phyloP scores from a whole-genome alignment of 192 early-diverging fungal genomes.

The Geranomyces michiganensis region DNA sequence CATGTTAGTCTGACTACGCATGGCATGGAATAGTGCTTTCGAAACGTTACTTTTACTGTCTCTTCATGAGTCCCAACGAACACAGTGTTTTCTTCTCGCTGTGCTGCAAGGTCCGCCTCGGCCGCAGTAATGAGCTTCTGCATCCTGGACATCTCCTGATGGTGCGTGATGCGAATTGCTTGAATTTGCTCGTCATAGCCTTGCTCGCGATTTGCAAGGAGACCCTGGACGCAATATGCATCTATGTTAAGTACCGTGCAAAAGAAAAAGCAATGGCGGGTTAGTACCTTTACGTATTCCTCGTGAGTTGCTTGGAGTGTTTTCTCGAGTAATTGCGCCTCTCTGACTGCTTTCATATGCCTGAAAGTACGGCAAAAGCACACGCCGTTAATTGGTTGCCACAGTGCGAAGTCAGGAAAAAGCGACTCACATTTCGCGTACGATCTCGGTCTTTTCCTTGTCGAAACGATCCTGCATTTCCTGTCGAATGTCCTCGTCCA shows the following conservation, averaged over 20 bases:
- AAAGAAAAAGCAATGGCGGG: too few species aligned
- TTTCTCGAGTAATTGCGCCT: neutral
- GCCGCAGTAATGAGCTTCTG: constrained; percentile 18
- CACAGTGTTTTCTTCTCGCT: neutral
- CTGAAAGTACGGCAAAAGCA: neutral
- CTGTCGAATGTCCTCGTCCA: constrained; percentile 48
- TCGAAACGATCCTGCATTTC: constrained; percentile 50
- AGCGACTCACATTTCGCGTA: neutral
- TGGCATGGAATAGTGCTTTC: too few species aligned
- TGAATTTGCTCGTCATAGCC: constrained; percentile 24
- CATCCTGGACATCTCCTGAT: constrained; percentile 30
- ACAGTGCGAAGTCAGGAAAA: neutral
- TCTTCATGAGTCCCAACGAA: too few species aligned
- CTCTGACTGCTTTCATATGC: constrained; percentile 6
- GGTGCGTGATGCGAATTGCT: constrained; percentile 19
- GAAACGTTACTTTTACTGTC: too few species aligned
- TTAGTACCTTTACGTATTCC: neutral
- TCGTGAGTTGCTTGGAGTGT: neutral
- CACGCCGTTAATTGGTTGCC: neutral
- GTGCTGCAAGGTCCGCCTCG: constrained; percentile 1
- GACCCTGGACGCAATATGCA: constrained; percentile 1
- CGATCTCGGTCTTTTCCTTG: constrained; percentile 24
- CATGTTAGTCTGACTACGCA: neutral
- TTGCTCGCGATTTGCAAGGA: constrained; percentile 3
- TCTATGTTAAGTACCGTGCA: neutral